phyloP scores from a whole-genome alignment of 345 rosid species.

The Populus alba region DNA sequence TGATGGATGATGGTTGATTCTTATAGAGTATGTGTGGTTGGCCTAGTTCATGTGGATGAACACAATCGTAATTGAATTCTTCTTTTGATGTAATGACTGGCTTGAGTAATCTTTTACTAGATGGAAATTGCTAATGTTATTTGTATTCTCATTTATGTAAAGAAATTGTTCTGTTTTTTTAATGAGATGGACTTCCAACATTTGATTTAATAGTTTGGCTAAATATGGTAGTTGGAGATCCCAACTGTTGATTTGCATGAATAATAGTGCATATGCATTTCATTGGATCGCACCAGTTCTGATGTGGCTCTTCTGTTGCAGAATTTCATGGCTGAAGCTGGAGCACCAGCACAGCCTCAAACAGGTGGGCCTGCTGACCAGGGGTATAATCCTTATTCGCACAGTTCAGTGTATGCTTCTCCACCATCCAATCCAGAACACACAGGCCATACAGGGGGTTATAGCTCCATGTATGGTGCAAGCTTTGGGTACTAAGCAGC shows the following conservation, averaged over 20 bases:
- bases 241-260: too few species aligned
- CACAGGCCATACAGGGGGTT: constrained; percentile 53
- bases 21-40: too few species aligned
- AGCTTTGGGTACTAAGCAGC: constrained; percentile 60
- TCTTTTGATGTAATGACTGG: neutral
- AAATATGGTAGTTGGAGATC: too few species aligned
- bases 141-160: neutral
- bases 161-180: neutral
- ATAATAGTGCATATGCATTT: neutral
- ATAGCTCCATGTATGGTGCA: constrained; percentile 65
- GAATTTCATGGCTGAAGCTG: constrained; percentile 98
- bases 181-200: neutral
- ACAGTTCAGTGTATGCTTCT: constrained; percentile 71
- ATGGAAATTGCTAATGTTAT: neutral
- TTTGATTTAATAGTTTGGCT: too few species aligned
- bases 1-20: neutral
- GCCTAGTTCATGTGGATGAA: neutral
- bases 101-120: neutral
- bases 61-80: neutral
- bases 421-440: constrained; percentile 75
- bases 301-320: constrained; percentile 35
- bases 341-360: constrained; percentile 55
- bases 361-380: constrained; percentile 61
- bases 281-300: constrained; percentile 4
- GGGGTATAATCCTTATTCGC: constrained; percentile 83